Evolutionary conservation across 108 stramenopile species (phyloP), one percentile per base, ranked within the genome.

Genomic region (Skeletonema tropicum): DNA sequence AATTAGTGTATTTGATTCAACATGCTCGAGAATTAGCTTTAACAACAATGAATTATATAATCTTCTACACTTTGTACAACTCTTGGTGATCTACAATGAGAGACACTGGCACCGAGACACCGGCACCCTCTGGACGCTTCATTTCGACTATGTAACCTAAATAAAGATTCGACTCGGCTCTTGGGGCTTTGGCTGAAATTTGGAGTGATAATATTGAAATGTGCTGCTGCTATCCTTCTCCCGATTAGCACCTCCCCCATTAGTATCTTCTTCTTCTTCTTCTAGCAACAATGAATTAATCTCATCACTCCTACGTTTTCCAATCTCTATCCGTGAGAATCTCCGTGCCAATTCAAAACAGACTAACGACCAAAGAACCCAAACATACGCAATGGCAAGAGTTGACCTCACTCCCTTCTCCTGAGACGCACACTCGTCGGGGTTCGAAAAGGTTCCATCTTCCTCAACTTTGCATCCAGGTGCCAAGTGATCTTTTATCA

Each of bases 401-500:
- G 57, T 79, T 36, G 30, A n/a, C 45, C 82, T 60, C 11, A 83
- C 74, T 17, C 82, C 82, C 6, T n/a, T 26, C 46, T 74, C 67
- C 55, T 79, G 66, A n/a, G 67, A 67, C 35, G 30, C 36, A 58
- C 82, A 83, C 49, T 31, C 35, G 1, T 79, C 82, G 5, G 67
- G 62, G 33, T 83, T 74, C 23, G 62, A 57, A 57, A 83, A 79
- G 25, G 68, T 74, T 30, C 82, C 82, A 46, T 57, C 61, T 35
- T 48, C 33, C n/a, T 73, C 78, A 8, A 83, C 42, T 36, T 68
- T 30, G 26, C 82, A 83, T 13, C 65, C 77, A 17, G 82, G 82
- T n/a, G 82, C 82, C 32, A 83, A 35, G 66, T 62, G 42, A 66
- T 83, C 82, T 29, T 74, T 62, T 60, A 70, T 79, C 73, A 74